Base-by-base conservation (phyloP, 352 stramenopile genomes). In the Globisporangium lucens region DNA sequence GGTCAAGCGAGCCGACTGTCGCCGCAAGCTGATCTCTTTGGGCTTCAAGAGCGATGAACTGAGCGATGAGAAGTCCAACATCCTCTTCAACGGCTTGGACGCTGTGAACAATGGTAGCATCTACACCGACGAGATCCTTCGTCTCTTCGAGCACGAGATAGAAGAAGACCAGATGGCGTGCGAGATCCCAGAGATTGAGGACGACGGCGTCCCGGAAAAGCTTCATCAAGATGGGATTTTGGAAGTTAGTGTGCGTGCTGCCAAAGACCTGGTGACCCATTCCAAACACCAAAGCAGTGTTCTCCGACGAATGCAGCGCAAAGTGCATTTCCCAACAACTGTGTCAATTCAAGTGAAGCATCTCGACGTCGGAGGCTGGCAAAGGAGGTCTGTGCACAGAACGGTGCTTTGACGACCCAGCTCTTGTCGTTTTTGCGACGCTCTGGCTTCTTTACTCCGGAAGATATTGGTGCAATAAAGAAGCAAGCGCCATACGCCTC, bases 101-200 rank as follows among this genome's bases (percentile, higher is more conserved):
- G 65, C 80, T 20, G 35, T 41, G 5, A 73, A 61, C n/a, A 80
- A 55, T n/a, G 78, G 78, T 4, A 75, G 69, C 20, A 74, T 94
- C 56, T 66, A 77, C 9, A 73, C 78, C 0, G 75, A 87, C 0
- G 72, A 74, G 17, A 78, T 94, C n/a, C 10, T 93, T 8, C 77
- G 79, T 15, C 35, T 91, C 2, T 93, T 94, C 61, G 79, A 89
- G 36, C 66, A 71, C 2, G 82, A 95, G 67, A 90, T 90, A 35
- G 70, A 91, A 2, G 85, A 92, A 62, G 83, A 93, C 33, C 83
- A 90, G 73, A 84, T 93, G 74, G 74, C 78, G 0, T 87, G 79
- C 52, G 78, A 91, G 33, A 66, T 92, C 4, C 83, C 84, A 0
- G 87, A 94, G 30, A 75, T 93, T n/a, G 85, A 93, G 79, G 82